Conservation (phyloP, 306 rosid species). For the Boehmeria nivea region DNA sequence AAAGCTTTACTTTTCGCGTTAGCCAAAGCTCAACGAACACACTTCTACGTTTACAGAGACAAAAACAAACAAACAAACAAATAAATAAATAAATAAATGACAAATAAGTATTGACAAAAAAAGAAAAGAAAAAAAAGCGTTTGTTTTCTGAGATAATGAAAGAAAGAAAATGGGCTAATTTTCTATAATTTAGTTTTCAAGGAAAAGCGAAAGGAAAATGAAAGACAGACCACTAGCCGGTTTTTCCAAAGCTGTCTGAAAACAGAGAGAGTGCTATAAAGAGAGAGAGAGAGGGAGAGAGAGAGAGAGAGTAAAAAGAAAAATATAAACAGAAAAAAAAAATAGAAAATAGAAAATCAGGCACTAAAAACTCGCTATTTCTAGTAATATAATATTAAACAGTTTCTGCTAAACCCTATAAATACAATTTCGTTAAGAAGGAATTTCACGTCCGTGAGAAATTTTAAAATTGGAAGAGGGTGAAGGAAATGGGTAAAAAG, state of each 20-base stretch:
- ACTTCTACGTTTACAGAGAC: not conserved
- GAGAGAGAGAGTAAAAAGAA: slow-evolving; percentile 27
- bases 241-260: slow-evolving; percentile 53
- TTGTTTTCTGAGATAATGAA: slow-evolving; percentile 36
- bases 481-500: slow-evolving; percentile 35
- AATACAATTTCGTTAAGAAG: slow-evolving; percentile 57
- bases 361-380: not conserved
- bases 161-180: slow-evolving; percentile 4
- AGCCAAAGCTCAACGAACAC: slow-evolving; percentile 21
- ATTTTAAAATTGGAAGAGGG: slow-evolving; percentile 32
- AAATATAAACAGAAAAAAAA: slow-evolving; percentile 23
- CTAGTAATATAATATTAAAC: slow-evolving; percentile 3
- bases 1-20: slow-evolving; percentile 23
- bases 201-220: not conserved
- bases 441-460: slow-evolving; percentile 67
- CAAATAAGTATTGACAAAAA: not conserved
- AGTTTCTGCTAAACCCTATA: slow-evolving; percentile 52
- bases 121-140: slow-evolving; percentile 13
- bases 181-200: not conserved
- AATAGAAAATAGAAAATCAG: slow-evolving; percentile 3
- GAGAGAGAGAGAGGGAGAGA: slow-evolving; percentile 20
- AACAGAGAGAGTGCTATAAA: slow-evolving; percentile 23
- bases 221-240: slow-evolving; percentile 36
- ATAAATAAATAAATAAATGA: not conserved
- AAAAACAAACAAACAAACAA: slow-evolving; percentile 24